Base-by-base conservation (phyloP, 1,284 basidiomycete genomes). In the Cryptococcus sp. region DNA sequence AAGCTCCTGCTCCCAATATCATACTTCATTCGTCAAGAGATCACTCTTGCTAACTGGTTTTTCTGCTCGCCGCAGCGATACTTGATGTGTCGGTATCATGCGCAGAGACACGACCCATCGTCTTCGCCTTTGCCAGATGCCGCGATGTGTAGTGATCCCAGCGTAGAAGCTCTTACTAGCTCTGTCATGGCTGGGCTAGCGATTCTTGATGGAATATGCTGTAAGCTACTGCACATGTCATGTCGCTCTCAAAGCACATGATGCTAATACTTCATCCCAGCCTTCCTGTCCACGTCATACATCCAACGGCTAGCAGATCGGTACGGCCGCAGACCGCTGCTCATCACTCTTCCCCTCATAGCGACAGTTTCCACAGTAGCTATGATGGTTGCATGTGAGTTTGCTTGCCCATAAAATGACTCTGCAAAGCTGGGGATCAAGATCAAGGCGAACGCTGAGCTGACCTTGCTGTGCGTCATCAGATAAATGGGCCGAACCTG, bases 261-360 rank as follows among this genome's bases (percentile, higher is more conserved):
- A 20, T 26, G 43, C 17, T 10, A 19, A 20, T 17, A 37, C 7
- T 40, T 58, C 16, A 4, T n/a, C 29, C 23, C 37, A 72, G 70
- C 70, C 13, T 72, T 72, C 58, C 52, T 72, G 8, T 66, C 69
- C 3, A 63, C 68, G 0, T 67, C 67, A 2, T 63, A 64, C 38
- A 65, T 72, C n/a, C 70, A 70, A 55, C 52, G 54, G 20, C 45
- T 67, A 17, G 66, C 70, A 23, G 70, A 70, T 60, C 48, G 57
- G 17, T 59, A 59, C 25, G 70, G 70, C 10, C 37, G 70, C 45
- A 51, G 65, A 41, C 67, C 68, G 41, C 46, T 72, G 23, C 53
- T 70, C 52, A 61, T 66, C 22, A 51, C 48, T n/a, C 52, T 70
- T 13, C 70, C 70, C 17, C 16, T 69, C 5, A 40, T 72, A 37